Evolutionary conservation across 192 early-diverging fungal genomes (phyloP), one percentile per base, ranked within the genome.

Genomic region (Podila epicladia): DNA sequence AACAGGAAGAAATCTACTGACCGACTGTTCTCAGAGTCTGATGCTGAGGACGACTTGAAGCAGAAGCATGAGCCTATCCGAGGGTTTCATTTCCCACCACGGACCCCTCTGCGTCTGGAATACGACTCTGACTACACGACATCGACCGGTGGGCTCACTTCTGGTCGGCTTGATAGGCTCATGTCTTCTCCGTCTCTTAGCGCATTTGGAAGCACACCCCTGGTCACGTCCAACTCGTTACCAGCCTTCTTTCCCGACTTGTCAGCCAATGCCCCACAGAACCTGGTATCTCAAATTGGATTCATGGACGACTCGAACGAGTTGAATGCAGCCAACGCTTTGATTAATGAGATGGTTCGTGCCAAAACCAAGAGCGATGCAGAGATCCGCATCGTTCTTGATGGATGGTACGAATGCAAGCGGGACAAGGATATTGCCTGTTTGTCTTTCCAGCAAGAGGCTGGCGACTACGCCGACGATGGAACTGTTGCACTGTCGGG

Each of bases 371-470:
- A 73, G 62, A 80, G 77, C 31, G 77, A 80, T 68, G 62, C 77
- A 15, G 77, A 80, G 37, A 80, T 80, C 8, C 65, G 62, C 13
- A 80, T 80, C 28, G 62, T 80, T 2, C 51, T 80, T 11, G 77
- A 80, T 61, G 77, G 77, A 24, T 80, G 77, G 77, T 72, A 80
- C 31, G 77, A 80, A 55, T 73, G 77, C 58, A 80, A 80, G 49
- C 60, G 71, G 9, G 77, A 80, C 33, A 68, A 64, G 28, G 76
- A 80, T 41, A 60, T 73, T 45, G 61, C 66, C 26, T 80, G 51
- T 12, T 11, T 64, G 28, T 65, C 71, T 6, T 73, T 64, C 22
- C 77, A 73, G 41, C 70, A 80, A 31, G 65, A 28, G 24, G 15
- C 41, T 45, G 0, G 12, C 62, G 33, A 35, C 15, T 35, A 63